These are phyloP conservation scores for Trypanosoma grayi DNA, from an alignment of 208 protist species.

Conservation along the genomic window DNA sequence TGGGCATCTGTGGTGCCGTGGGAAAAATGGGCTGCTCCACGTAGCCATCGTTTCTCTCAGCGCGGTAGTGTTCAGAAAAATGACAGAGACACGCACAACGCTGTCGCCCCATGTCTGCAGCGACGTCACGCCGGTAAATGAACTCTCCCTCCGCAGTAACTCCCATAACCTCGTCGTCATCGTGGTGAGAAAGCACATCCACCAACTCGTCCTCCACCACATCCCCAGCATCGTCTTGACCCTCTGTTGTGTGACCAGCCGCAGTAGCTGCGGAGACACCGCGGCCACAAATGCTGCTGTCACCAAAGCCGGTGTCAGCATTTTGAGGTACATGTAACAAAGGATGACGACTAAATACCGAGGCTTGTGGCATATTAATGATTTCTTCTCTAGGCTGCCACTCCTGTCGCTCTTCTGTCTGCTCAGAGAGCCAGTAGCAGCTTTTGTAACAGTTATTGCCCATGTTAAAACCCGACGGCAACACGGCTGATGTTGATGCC, in stretches of 20 bases:
- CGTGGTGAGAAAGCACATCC: not conserved
- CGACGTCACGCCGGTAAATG: slow-evolving; percentile 19
- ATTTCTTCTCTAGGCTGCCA: not conserved
- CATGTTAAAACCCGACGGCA: too few species aligned
- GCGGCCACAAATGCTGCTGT: not conserved
- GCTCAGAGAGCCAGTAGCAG: not conserved
- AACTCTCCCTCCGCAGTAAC: slow-evolving; percentile 29
- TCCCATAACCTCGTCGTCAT: slow-evolving; percentile 22
- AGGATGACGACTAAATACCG: too few species aligned
- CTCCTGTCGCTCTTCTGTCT: not conserved
- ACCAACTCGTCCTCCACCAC: too few species aligned
- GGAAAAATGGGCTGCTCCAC: not conserved
- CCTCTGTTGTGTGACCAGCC: not conserved
- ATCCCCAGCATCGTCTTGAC: not conserved
- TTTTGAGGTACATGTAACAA: too few species aligned
- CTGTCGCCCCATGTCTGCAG: not conserved
- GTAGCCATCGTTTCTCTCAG: not conserved
- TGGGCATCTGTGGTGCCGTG: not conserved
- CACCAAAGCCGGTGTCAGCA: not conserved
- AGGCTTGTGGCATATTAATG: too few species aligned
- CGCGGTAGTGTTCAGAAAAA: not conserved
- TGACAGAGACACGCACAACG: not conserved
- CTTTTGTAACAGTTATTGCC: not conserved
- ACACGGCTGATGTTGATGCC: too few species aligned
- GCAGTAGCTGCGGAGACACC: slow-evolving; percentile 5